Evolutionary conservation across 306 rosid species (phyloP), one percentile per base, ranked within the genome.

Genomic region (Fragaria iinumae): DNA sequence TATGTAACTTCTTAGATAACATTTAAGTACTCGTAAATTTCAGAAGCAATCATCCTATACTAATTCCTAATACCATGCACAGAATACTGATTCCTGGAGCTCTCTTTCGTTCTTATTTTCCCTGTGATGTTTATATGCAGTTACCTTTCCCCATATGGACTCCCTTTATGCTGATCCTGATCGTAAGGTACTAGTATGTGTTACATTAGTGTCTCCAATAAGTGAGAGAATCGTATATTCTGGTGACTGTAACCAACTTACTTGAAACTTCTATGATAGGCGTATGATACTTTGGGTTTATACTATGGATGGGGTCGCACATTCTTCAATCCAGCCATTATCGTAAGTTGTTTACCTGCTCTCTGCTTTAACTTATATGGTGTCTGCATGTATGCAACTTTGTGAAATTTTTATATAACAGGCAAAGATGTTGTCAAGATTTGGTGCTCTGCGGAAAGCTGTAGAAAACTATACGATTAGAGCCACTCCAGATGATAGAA

Each of bases 141-240:
- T 79, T 94, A 79, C 98, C 98, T 72, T 94, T 94, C 77, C 98
- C 96, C 80, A 68, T 83, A 68, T 83, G 90, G 98, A 95, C 79
- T 85, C 80, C 87, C 96, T 94, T 29, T 94, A 92, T 86, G 97
- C 93, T 18, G 97, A 94, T 83, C 89, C 88, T 52, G 91, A 89
- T 49, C 82, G 91, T 49, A 83, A 86, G 68, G 77, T 73, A 25
- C 25, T 57, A 23, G 14, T 17, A 57, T 41, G 27, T 44, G 17
- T 6, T 25, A 43, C 56, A 25, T 8, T 59, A 18, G 36, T 59
- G 32, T 73, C 27, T 25, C 47, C 17, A 73, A 25, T 17, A 16
- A 25, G 4, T 20, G n/a, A 16, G n/a, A 32, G 5, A 10, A 16
- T 71, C 39, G 52, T 67, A 43, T 53, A 13, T 50, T 60, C 59